Base-by-base conservation (phyloP, 371 early-diverging fungal genomes). In the Actinomucor elegans region DNA sequence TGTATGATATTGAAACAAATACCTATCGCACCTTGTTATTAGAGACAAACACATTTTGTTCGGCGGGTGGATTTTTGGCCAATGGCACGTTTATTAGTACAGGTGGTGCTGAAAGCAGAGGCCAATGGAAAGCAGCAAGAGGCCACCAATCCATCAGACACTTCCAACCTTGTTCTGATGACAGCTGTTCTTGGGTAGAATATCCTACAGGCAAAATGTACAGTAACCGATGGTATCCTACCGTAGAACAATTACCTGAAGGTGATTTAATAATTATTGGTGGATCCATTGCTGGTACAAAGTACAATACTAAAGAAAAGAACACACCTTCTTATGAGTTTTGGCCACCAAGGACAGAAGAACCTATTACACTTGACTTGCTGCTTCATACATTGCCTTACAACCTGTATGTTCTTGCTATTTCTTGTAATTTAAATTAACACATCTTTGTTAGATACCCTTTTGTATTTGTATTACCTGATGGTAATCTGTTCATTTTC, bases 31-130 rank as follows among this genome's bases (percentile, higher is more conserved):
- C 70, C 15, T 46, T 85, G 2, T 56, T 68, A 31, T 54, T 83
- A 12, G 64, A 73, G 15, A 83, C 85, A 32, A 85, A 85, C 46
- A 85, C 83, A 5, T 85, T 85, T 47, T 85, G 85, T 50, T 83
- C 83, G 3, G 82, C 77, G 6, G 85, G 85, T 41, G 80, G 81
- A 12, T 81, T 80, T 52, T 61, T 83, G 26, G 69, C 50, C 5
- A 80, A 85, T 29, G 83, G 83, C 14, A 83, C 77, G 3, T 63
- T 85, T 38, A 79, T 85, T 46, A 79, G 77, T 43, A 79, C 77
- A 1, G 85, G 82, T 17, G 85, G 85, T 17, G 83, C 73, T 9
- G 82, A 83, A 49, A 57, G 62, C 26, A 64, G 77, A 27, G 57
- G 69, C 17, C 53, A 54, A 1, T 72, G 71, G 71, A 68, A 77